Conservation (phyloP, 176 grass and related monocot genomes). For the Eleusine indica region DNA sequence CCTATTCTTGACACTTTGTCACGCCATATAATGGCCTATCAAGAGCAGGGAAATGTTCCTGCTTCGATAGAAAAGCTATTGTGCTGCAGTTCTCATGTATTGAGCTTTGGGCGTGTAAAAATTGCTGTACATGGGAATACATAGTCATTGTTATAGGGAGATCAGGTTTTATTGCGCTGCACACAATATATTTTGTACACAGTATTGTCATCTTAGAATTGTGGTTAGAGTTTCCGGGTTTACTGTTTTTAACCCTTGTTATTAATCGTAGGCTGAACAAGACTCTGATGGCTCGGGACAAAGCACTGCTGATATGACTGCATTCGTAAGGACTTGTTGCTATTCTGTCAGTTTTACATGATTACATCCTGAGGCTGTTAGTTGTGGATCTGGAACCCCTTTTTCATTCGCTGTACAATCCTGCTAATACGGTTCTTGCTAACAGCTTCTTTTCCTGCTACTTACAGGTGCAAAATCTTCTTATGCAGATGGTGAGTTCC, state of each 20-base stretch:
- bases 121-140: neutral
- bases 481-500: conserved; percentile 79
- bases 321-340: conserved; percentile 62
- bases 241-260: conserved; percentile 19
- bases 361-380: neutral
- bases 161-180: neutral
- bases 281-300: conserved; percentile 68
- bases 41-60: neutral
- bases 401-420: neutral
- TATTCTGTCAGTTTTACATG: neutral
- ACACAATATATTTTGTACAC: neutral
- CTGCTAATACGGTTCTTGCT: conserved; percentile 4
- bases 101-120: neutral
- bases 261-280: conserved; percentile 52
- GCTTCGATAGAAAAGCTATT: neutral
- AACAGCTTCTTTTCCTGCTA: conserved; percentile 22
- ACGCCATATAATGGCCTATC: neutral
- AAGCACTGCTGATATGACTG: conserved; percentile 74
- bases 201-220: neutral
- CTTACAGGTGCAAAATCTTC: conserved; percentile 92
- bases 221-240: neutral
- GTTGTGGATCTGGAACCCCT: neutral
- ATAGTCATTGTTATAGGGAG: neutral
- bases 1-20: neutral
- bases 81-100: neutral